Percentiles rank a stretch among this genome's conserved stretches.
Evolutionary conservation across 495 filamentous ascomycete genomes (phyloP).

Genomic region (Penicillium taxi): DNA sequence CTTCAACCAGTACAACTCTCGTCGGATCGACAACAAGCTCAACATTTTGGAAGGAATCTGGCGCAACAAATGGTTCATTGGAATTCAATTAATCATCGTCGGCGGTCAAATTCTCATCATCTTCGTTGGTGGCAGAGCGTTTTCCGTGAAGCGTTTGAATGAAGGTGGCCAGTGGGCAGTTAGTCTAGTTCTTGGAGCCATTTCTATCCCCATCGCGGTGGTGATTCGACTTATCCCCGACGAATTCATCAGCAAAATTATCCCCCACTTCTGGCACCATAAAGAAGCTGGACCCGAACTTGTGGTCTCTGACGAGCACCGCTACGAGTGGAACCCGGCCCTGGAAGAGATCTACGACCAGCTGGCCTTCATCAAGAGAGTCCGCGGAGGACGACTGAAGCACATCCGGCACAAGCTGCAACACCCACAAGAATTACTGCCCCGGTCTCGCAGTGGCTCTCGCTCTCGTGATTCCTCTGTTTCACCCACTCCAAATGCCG

Average conservation of each 20-base stretch:
- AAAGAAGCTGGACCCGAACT: constrained; percentile 34
- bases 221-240: constrained; percentile 72
- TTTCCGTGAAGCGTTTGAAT: constrained; percentile 53
- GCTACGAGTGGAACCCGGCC: constrained; percentile 55
- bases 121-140: constrained; percentile 66
- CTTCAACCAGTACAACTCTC: constrained; percentile 74
- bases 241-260: constrained; percentile 45
- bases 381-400: constrained; percentile 77
- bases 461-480: constrained; percentile 64
- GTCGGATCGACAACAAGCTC: constrained; percentile 79
- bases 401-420: constrained; percentile 77
- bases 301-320: constrained; percentile 63
- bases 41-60: constrained; percentile 83
- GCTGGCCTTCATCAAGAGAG: constrained; percentile 64
- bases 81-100: constrained; percentile 75
- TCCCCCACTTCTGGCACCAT: constrained; percentile 45
- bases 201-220: constrained; percentile 65
- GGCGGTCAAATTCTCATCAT: constrained; percentile 74
- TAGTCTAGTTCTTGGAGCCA: constrained; percentile 59
- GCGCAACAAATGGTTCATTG: constrained; percentile 73
- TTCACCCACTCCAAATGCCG: constrained; percentile 57
- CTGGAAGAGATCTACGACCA: constrained; percentile 69
- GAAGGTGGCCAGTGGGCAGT: constrained; percentile 62
- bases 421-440: constrained; percentile 68
- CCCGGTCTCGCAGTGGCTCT: constrained; percentile 64